Percentiles rank a stretch among this genome's conserved stretches.
Conservation (phyloP, 768 basidiomycete species). For the Panellus pusillus region DNA sequence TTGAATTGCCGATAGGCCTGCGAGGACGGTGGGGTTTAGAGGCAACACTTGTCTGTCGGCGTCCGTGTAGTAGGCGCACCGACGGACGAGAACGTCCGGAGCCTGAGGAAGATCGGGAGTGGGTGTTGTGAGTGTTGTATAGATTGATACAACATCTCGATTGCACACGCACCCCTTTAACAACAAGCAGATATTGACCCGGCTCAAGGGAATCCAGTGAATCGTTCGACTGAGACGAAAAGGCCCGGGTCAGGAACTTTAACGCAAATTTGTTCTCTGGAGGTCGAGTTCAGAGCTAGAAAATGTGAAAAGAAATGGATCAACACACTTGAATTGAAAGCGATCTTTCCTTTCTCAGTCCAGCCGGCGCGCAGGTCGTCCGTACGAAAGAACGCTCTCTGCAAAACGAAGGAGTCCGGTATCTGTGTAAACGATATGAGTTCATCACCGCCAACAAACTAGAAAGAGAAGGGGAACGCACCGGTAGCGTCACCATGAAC, state of each 20-base stretch:
- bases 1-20: conserved; percentile 36
- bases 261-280: conserved; percentile 54
- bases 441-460: neutral
- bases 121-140: no score
- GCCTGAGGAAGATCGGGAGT: conserved; percentile 28
- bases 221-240: neutral
- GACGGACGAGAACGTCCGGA: conserved; percentile 48
- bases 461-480: conserved; percentile 14
- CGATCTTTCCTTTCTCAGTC: conserved; percentile 34
- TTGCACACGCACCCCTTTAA: conserved; percentile 37
- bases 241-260: conserved; percentile 33
- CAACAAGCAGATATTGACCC: conserved; percentile 33
- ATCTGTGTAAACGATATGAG: conserved; percentile 31
- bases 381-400: conserved; percentile 31
- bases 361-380: conserved; percentile 33
- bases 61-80: conserved; percentile 39
- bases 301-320: neutral
- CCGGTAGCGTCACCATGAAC: conserved; percentile 60
- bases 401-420: conserved; percentile 56
- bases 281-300: conserved; percentile 13
- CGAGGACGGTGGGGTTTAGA: conserved; percentile 30
- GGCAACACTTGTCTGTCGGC: conserved; percentile 36
- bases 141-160: conserved; percentile 15
- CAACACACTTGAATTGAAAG: conserved; percentile 39
- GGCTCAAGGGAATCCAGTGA: conserved; percentile 15